These are phyloP conservation scores for Prunus armeniaca DNA, from an alignment of 306 rosid species.

Conservation along the genomic window DNA sequence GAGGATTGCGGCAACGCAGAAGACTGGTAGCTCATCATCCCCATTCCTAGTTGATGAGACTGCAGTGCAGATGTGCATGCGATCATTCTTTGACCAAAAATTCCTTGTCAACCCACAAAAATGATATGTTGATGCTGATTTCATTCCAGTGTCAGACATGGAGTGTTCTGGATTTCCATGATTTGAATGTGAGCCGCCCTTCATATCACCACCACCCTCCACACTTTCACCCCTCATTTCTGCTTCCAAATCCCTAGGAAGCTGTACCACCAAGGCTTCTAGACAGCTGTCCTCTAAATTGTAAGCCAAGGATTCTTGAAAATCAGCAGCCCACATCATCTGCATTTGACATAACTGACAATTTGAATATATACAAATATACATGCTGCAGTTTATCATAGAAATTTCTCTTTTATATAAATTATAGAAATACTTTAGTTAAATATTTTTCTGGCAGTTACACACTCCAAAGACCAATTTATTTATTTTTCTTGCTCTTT, in stretches of 20 bases:
- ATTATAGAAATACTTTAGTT: neutral
- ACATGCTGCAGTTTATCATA: neutral
- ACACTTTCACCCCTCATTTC: slow-evolving; percentile 41
- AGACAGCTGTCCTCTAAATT: slow-evolving; percentile 63
- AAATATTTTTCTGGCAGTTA: neutral
- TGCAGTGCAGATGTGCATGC: slow-evolving; percentile 37
- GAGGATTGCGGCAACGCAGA: slow-evolving; percentile 86
- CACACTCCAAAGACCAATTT: neutral
- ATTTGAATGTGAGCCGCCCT: slow-evolving; percentile 41
- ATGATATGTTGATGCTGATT: slow-evolving; percentile 46
- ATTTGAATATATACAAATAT: slow-evolving; percentile 2
- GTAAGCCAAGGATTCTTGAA: slow-evolving; percentile 63
- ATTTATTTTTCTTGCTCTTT: neutral
- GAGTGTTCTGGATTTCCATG: slow-evolving; percentile 38
- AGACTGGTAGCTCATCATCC: slow-evolving; percentile 68
- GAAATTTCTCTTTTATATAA: neutral
- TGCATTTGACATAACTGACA: slow-evolving; percentile 33
- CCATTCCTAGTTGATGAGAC: slow-evolving; percentile 61
- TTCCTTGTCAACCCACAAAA: slow-evolving; percentile 80
- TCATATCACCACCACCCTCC: slow-evolving; percentile 37
- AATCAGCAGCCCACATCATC: slow-evolving; percentile 99
- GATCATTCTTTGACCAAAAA: slow-evolving; percentile 63
- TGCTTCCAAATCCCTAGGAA: slow-evolving; percentile 52
- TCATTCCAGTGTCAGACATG: slow-evolving; percentile 40
- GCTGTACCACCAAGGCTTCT: slow-evolving; percentile 60